Evolutionary conservation across 352 stramenopile species (phyloP).

Genomic region (Globisporangium yorkense): DNA sequence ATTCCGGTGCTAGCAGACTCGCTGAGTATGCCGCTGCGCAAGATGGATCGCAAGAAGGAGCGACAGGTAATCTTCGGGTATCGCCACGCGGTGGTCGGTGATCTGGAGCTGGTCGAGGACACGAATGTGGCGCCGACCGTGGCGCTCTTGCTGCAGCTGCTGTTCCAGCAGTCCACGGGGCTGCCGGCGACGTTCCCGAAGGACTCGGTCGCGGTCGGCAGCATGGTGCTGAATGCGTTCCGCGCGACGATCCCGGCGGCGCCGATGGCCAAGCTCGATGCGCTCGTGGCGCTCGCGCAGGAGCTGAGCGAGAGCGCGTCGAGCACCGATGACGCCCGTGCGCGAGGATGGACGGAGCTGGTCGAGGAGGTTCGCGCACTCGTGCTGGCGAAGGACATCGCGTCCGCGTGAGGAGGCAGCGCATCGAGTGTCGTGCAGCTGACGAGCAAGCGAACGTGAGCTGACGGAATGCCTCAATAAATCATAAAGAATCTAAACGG

Average conservation of each 20-base stretch:
- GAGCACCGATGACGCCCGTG: slow-evolving; percentile 1
- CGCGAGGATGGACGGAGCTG: slow-evolving; percentile 15
- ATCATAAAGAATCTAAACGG: slow-evolving; percentile 3
- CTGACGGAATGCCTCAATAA: slow-evolving; percentile 7
- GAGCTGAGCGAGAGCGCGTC: background rate
- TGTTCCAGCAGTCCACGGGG: slow-evolving; percentile 63
- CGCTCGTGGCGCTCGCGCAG: slow-evolving; percentile 17
- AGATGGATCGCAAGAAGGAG: slow-evolving; percentile 82
- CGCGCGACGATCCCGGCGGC: slow-evolving; percentile 26
- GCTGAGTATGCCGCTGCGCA: slow-evolving; percentile 71
- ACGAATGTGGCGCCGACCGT: slow-evolving; percentile 24
- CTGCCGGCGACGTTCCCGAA: slow-evolving; percentile 43
- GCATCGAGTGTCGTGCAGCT: too few relatives aligned
- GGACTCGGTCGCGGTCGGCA: slow-evolving; percentile 23
- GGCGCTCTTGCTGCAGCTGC: slow-evolving; percentile 40
- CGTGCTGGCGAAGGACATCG: slow-evolving; percentile 35
- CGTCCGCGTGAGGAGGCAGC: slow-evolving; percentile 11
- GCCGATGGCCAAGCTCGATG: slow-evolving; percentile 22
- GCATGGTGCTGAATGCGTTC: slow-evolving; percentile 42
- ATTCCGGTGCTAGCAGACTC: slow-evolving; percentile 46
- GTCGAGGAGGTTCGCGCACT: slow-evolving; percentile 21
- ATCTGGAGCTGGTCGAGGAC: slow-evolving; percentile 28
- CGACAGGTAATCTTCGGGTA: slow-evolving; percentile 63
- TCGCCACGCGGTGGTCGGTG: slow-evolving; percentile 37
- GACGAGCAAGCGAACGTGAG: background rate